Base-by-base conservation (phyloP, 495 filamentous ascomycete species). In the Wilcoxina mikolae region DNA sequence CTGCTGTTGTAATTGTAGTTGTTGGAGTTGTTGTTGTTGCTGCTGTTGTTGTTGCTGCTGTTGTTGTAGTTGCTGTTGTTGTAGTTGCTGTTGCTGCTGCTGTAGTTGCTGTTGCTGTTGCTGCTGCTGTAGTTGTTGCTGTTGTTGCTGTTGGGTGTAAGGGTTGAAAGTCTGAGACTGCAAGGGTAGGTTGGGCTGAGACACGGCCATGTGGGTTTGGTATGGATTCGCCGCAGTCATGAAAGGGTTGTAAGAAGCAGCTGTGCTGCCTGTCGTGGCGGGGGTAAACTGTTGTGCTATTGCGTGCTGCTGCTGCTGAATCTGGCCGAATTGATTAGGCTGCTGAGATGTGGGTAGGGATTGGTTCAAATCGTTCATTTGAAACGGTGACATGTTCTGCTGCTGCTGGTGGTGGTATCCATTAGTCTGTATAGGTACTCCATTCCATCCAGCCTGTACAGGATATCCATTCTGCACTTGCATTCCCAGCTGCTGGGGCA, bases 51-150 rank as follows among this genome's bases (percentile, higher is more conserved):
- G 48, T 23, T 51, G 29, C n/a, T n/a, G n/a, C n/a, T n/a, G n/a
- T n/a, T n/a, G 53, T 59, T 65, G 54, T 45, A 56, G 64, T 49
- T 60, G 68, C 11, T 54, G 67, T 18, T 58, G 65, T 25, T 62
- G 56, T 25, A 65, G 66, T 54, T 70, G 68, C 18, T 66, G 62
- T 39, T 61, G 66, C 26, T 35, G 63, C 29, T 59, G 58, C 29
- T 61, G 44, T 0, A 49, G 31, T 18, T 59, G 57, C 38, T 43
- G 53, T 38, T 33, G 42, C 17, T 53, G 41, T 4, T 11, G 31
- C n/a, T 56, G 43, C n/a, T 62, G 56, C 9, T 55, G 52, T 18
- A 61, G 61, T 4, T 43, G 51, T n/a, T 43, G 35, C 9, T 54
- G 51, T 26, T 51, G 48, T 23, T 51, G 29, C 33, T 9, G 9